Base-by-base conservation (phyloP, 352 stramenopile genomes). In the Globisporangium megalacanthum region DNA sequence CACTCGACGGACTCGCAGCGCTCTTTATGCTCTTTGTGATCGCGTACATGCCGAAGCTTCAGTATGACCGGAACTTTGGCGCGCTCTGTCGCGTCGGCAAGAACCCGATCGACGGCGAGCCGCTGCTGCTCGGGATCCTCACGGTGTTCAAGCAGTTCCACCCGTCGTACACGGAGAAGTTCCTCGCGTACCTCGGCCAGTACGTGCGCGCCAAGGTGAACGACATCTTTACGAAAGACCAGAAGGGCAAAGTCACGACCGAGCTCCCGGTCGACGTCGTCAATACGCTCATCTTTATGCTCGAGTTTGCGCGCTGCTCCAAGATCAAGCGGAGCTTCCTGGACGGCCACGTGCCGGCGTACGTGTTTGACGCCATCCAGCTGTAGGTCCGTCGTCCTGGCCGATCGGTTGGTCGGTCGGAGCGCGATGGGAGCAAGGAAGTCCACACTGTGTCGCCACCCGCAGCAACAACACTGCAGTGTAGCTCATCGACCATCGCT, bases 141-240 rank as follows among this genome's bases (percentile, higher is more conserved):
- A 98, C 92, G 6, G 79, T 98, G 39, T 83, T 98, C 54, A 97
- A 96, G 69, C 94, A 98, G 70, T 98, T 98, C 67, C 93, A 98
- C 68, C 88, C 90, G 54, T 95, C 88, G 25, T 97, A 97, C 72
- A 92, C 86, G n/a, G 79, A 96, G 56, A 90, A 93, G 53, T 96
- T 98, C 54, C 72, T 98, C 15, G 78, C 85, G 20, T 98, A 97
- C 58, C 63, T 98, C 58, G 89, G 91, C 7, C 94, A 98, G 70
- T 98, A 91, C 62, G 87, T 98, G 47, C 87, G 90, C 33, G 82
- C 91, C 11, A 95, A 89, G 61, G 80, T 92, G 36, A 92, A 91
- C 52, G 86, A 94, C 49, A 78, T 90, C 61, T 88, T 92, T 33
- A 58, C 75, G 9, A 69, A 79, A 29, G 77, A 89, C 20, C 78